A percentile compares a stretch with the other conserved stretches of the same genome.
Conservation (phyloP, 352 stramenopile species). For the Proteromonas lacertae region DNA sequence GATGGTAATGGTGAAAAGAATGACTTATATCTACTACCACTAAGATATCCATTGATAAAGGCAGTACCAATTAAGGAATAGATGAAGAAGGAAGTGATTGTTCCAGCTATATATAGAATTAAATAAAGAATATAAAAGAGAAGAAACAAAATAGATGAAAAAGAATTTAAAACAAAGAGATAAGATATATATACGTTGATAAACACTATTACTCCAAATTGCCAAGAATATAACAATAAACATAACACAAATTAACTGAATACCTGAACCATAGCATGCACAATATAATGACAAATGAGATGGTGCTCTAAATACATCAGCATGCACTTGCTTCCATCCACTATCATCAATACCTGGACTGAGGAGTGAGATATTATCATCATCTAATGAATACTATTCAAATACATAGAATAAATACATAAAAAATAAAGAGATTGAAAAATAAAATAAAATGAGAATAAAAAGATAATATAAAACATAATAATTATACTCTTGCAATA, state of each 20-base stretch:
- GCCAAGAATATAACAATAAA: constrained; percentile 72
- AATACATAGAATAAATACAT: constrained; percentile 2
- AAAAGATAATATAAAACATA: constrained; percentile 15
- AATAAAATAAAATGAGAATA: constrained; percentile 1
- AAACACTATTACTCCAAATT: constrained; percentile 30
- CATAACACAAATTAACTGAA: constrained; percentile 63
- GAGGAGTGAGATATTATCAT: constrained; percentile 4
- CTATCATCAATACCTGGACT: constrained; percentile 7
- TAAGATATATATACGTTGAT: background rate
- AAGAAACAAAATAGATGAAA: constrained; percentile 7
- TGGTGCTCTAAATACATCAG: constrained; percentile 38
- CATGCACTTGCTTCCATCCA: constrained; percentile 14
- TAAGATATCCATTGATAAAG: constrained; percentile 11
- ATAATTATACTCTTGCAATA: constrained; percentile 49
- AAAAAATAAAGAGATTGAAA: background rate
- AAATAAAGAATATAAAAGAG: constrained; percentile 68
- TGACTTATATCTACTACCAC: constrained; percentile 12
- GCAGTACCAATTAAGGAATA: constrained; percentile 45
- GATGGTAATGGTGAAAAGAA: constrained; percentile 5
- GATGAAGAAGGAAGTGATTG: constrained; percentile 66
- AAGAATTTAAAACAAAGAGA: background rate
- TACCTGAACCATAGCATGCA: constrained; percentile 69
- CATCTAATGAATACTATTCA: too few species aligned
- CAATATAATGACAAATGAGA: constrained; percentile 59
- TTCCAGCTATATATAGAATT: constrained; percentile 54